Conservation (phyloP, 164 flowering plant genomes). For the Paratinospora sagittata region DNA sequence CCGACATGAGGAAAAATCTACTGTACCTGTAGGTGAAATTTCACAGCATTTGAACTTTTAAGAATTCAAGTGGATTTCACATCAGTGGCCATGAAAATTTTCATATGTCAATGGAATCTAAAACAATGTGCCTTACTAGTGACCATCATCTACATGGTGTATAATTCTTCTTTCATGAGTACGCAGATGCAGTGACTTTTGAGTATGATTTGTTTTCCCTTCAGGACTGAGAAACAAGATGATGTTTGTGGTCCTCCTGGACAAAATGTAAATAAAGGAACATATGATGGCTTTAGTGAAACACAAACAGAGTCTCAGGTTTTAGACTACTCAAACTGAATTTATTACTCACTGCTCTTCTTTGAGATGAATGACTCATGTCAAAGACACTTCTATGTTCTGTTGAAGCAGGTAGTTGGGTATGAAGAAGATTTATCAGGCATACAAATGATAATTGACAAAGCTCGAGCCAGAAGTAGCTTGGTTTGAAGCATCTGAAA, state of each 20-base stretch:
- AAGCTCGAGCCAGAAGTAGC: slow-evolving; percentile 68
- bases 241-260: slow-evolving; percentile 28
- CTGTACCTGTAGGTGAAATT: neutral
- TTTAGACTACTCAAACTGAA: neutral
- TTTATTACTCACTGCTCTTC: neutral
- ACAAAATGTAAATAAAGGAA: slow-evolving; percentile 26
- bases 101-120: neutral
- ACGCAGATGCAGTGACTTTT: neutral
- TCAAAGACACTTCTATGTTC: slow-evolving; percentile 2
- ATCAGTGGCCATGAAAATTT: neutral
- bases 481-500: slow-evolving; percentile 25
- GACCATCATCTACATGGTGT: neutral
- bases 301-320: slow-evolving; percentile 99
- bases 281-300: slow-evolving; percentile 77
- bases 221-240: slow-evolving; percentile 49
- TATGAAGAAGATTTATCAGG: slow-evolving; percentile 95
- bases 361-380: neutral
- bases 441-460: slow-evolving; percentile 86
- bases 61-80: too few species aligned
- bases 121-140: neutral
- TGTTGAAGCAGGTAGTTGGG: slow-evolving; percentile 69
- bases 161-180: neutral
- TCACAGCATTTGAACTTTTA: neutral
- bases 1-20: neutral
- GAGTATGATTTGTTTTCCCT: slow-evolving; percentile 4